Evolutionary conservation across 2,329 filamentous ascomycete genomes (phyloP).

Genomic region (Amauroascus niger): DNA sequence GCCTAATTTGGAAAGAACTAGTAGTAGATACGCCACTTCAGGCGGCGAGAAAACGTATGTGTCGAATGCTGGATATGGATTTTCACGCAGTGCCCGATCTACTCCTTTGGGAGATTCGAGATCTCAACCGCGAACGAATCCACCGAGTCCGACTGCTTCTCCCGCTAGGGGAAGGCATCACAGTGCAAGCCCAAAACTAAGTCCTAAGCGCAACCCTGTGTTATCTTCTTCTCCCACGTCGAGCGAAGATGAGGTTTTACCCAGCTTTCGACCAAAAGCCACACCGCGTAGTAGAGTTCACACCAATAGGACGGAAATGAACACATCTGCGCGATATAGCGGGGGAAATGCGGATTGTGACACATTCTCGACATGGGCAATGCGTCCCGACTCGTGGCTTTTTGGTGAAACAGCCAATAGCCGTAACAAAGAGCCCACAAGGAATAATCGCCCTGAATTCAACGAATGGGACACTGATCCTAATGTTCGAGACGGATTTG

Average conservation of each 20-base stretch:
- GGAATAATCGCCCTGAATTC: conserved; percentile 13
- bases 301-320: conserved; percentile 23
- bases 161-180: conserved; percentile 28
- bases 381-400: conserved; percentile 15
- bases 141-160: conserved; percentile 24
- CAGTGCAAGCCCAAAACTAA: conserved; percentile 37
- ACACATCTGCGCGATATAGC: conserved; percentile 20
- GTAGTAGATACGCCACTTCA: conserved; percentile 46
- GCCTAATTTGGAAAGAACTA: conserved; percentile 40
- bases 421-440: conserved; percentile 4
- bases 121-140: conserved; percentile 29
- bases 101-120: conserved; percentile 32
- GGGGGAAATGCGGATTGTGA: conserved; percentile 26
- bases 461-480: conserved; percentile 24
- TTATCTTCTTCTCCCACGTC: conserved; percentile 33
- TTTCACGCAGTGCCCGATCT: conserved; percentile 46
- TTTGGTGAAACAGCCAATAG: conserved; percentile 18
- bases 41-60: conserved; percentile 51
- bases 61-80: conserved; percentile 41
- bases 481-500: conserved; percentile 24
- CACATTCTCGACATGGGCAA: conserved; percentile 20
- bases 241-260: conserved; percentile 31
- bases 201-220: conserved; percentile 25
- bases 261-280: conserved; percentile 32
- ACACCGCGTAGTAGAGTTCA: conserved; percentile 33